Percentiles rank a stretch among this genome's conserved stretches.
These are phyloP conservation scores for Arxiozyma bovina DNA, from an alignment of 1,139 yeast genomes.

Conservation along the genomic window DNA sequence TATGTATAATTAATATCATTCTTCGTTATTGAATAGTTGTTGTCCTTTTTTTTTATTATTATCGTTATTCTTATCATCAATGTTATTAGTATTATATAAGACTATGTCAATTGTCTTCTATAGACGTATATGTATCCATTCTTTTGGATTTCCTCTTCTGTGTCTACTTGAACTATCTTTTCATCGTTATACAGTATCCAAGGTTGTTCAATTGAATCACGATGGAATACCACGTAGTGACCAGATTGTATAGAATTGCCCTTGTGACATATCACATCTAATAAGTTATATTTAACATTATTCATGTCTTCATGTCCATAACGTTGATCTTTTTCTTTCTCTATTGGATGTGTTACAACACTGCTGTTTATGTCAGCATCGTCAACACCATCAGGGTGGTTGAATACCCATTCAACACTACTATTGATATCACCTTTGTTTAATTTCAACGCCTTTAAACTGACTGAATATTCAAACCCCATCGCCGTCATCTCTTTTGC, in stretches of 20 bases:
- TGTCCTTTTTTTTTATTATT: not conserved
- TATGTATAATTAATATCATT: not conserved
- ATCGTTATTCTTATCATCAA: no score
- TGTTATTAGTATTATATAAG: not conserved
- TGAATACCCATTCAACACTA: slow-evolving; percentile 86
- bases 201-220: slow-evolving; percentile 36
- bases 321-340: slow-evolving; percentile 9
- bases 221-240: slow-evolving; percentile 81
- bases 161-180: slow-evolving; percentile 61
- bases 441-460: slow-evolving; percentile 59
- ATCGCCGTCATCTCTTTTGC: slow-evolving; percentile 39
- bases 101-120: slow-evolving; percentile 8
- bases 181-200: slow-evolving; percentile 95
- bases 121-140: slow-evolving; percentile 53
- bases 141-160: slow-evolving; percentile 51
- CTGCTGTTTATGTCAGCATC: not conserved
- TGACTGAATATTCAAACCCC: slow-evolving; percentile 65
- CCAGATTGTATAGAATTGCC: slow-evolving; percentile 94
- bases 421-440: slow-evolving; percentile 55
- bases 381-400: slow-evolving; percentile 63
- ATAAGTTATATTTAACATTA: slow-evolving; percentile 41
- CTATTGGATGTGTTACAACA: not conserved
- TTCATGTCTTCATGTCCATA: slow-evolving; percentile 24
- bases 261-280: slow-evolving; percentile 82
- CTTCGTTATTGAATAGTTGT: not conserved